Evolutionary conservation across 23 red algal species (phyloP).

Genomic region (Gracilaria vermiculophylla): DNA sequence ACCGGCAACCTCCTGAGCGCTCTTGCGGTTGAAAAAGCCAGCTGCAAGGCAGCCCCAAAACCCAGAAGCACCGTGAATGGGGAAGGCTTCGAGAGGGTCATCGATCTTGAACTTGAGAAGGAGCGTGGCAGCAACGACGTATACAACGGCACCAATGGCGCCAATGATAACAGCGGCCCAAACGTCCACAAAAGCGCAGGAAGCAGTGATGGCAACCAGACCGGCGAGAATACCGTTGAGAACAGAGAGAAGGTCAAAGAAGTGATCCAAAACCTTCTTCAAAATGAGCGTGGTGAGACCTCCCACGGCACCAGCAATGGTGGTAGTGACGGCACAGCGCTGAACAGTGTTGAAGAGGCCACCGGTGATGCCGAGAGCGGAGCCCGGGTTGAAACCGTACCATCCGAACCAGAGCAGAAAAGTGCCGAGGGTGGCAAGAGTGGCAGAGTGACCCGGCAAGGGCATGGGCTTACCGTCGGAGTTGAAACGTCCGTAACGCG

Average conservation of each 20-base stretch:
- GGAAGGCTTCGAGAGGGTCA: slow-evolving; percentile 92
- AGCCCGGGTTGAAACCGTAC: slow-evolving; percentile 99
- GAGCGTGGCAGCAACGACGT: slow-evolving; percentile 49
- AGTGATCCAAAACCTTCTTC: slow-evolving; percentile 59
- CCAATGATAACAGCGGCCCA: slow-evolving; percentile 85
- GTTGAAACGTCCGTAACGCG: slow-evolving; percentile 95
- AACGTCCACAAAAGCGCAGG: slow-evolving; percentile 78
- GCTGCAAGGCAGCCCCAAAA: slow-evolving; percentile 78
- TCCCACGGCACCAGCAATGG: slow-evolving; percentile 69
- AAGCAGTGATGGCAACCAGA: slow-evolving; percentile 83
- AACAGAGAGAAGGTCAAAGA: slow-evolving; percentile 76
- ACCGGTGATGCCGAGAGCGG: slow-evolving; percentile 65
- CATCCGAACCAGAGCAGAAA: slow-evolving; percentile 98
- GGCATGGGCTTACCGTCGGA: slow-evolving; percentile 83
- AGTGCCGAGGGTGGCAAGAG: slow-evolving; percentile 79
- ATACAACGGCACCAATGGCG: slow-evolving; percentile 79
- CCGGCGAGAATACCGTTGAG: slow-evolving; percentile 90
- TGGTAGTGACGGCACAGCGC: slow-evolving; percentile 82
- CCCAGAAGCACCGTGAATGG: slow-evolving; percentile 85
- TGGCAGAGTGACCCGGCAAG: slow-evolving; percentile 92
- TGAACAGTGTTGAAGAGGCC: slow-evolving; percentile 13
- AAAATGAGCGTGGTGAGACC: slow-evolving; percentile 76
- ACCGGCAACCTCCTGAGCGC: slow-evolving; percentile 42
- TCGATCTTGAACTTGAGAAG: slow-evolving; percentile 80
- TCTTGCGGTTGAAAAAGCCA: slow-evolving; percentile 74